Evolutionary conservation across 495 filamentous ascomycete species (phyloP), one percentile per base, ranked within the genome.

Genomic region (Penicillium bovifimosum): DNA sequence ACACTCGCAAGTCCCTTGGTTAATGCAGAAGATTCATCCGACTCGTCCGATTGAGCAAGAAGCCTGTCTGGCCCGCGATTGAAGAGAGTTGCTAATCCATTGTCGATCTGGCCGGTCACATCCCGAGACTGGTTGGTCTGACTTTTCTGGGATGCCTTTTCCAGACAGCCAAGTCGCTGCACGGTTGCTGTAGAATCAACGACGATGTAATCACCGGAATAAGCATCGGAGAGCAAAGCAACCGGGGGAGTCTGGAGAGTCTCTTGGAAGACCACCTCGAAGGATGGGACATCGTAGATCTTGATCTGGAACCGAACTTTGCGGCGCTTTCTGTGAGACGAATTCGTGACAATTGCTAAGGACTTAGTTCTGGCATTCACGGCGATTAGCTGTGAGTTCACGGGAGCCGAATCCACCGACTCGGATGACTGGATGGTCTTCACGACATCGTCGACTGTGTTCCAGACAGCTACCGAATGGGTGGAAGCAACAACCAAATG

Each of bases 1-100:
- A 95, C 77, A 53, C 80, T 76, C 10, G 86, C 78, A 42, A 96
- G 69, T 53, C 80, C 81, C 59, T 88, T 83, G 35, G 76, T 75
- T 27, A 83, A 71, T 18, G 87, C 77, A 18, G 86, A 76, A 3
- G 75, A 78, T 9, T 71, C 63, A 28, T 76, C 71, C 17, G 73
- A 63, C 10, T 70, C 69, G 43, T 66, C 70, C 32, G 73, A 64
- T 20, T 60, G 70, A 32, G 35, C 64, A 52, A 51, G 31, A 34
- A 38, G 9, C 20, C 29, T 47, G n/a, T 63, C 60, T 4, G 53
- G 33, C n/a, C 62, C 46, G 40, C 47, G 70, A 13, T 67, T 71
- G 50, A 85, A 82, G 20, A 80, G 70, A 43, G 75, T 73, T 26
- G 70, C 66, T 10, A 77, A 57, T 63, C 82, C 58, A 72, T 77